These are phyloP conservation scores for Fusarium falciforme DNA, from an alignment of 2,329 filamentous ascomycete species.

Conservation along the genomic window DNA sequence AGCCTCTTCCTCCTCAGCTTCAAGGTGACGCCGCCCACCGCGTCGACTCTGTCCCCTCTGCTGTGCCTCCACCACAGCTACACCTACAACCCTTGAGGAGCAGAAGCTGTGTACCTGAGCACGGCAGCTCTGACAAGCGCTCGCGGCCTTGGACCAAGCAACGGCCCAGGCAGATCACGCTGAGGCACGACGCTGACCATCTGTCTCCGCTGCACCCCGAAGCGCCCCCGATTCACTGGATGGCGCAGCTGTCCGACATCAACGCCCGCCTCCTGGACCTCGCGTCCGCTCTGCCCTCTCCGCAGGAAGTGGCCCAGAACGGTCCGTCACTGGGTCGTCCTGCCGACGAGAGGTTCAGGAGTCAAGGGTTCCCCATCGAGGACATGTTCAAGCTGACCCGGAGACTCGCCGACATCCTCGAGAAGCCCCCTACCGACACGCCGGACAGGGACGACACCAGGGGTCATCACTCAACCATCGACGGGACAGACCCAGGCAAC, in stretches of 20 bases:
- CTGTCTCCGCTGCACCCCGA: slow-evolving; percentile 34
- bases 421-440: slow-evolving; percentile 36
- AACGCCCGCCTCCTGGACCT: slow-evolving; percentile 53
- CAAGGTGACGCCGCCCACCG: slow-evolving; percentile 12
- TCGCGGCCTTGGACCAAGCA: slow-evolving; percentile 40
- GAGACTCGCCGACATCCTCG: slow-evolving; percentile 50
- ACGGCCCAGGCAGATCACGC: slow-evolving; percentile 48
- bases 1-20: slow-evolving; percentile 31
- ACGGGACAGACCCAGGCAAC: slow-evolving; percentile 50
- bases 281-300: slow-evolving; percentile 48
- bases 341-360: slow-evolving; percentile 38
- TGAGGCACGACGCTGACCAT: slow-evolving; percentile 39
- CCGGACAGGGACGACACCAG: slow-evolving; percentile 8
- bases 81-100: slow-evolving; percentile 15
- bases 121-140: slow-evolving; percentile 41
- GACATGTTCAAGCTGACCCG: slow-evolving; percentile 56
- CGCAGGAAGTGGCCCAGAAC: slow-evolving; percentile 37
- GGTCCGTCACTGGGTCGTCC: slow-evolving; percentile 32
- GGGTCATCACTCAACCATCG: slow-evolving; percentile 30
- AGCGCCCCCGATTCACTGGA: slow-evolving; percentile 47
- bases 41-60: not conserved
- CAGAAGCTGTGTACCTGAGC: slow-evolving; percentile 39
- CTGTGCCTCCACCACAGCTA: slow-evolving; percentile 20
- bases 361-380: slow-evolving; percentile 52
- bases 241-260: slow-evolving; percentile 54